Evolutionary conservation across 306 rosid genomes (phyloP).

Genomic region (Mucuna pruriens): DNA sequence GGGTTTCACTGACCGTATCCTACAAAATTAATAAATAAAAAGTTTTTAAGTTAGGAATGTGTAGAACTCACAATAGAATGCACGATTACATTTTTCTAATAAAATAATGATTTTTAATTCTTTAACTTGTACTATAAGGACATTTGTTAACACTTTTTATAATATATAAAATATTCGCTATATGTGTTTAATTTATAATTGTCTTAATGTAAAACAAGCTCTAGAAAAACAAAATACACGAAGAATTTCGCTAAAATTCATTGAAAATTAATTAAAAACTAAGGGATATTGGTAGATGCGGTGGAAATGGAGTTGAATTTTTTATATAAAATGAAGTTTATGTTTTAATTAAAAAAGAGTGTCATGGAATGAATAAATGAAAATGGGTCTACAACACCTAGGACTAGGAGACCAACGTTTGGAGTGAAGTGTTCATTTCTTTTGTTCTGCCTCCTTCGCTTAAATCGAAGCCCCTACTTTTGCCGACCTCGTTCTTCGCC

Average conservation of each 20-base stretch:
- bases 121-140: too few relatives aligned
- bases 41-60: too few relatives aligned
- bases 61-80: too few relatives aligned
- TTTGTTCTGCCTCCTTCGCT: conserved; percentile 37
- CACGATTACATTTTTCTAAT: too few relatives aligned
- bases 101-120: too few relatives aligned
- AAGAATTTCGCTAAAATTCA: too few relatives aligned
- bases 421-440: not conserved
- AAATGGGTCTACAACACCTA: not conserved
- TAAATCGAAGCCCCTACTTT: conserved; percentile 52
- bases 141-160: too few relatives aligned
- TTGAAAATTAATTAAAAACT: too few relatives aligned
- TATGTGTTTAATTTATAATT: not conserved
- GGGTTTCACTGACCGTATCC: too few relatives aligned
- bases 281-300: not conserved
- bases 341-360: not conserved
- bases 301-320: not conserved
- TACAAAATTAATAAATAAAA: too few relatives aligned
- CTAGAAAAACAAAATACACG: not conserved
- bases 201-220: not conserved
- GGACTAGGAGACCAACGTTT: not conserved
- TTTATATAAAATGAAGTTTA: not conserved
- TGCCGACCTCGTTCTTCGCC: conserved; percentile 49
- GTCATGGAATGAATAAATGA: conserved; percentile 35
- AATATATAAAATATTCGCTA: too few relatives aligned